A percentile compares a stretch with the other conserved stretches of the same genome.
Conservation (phyloP, 306 rosid genomes). For the Lathyrus sativus region DNA sequence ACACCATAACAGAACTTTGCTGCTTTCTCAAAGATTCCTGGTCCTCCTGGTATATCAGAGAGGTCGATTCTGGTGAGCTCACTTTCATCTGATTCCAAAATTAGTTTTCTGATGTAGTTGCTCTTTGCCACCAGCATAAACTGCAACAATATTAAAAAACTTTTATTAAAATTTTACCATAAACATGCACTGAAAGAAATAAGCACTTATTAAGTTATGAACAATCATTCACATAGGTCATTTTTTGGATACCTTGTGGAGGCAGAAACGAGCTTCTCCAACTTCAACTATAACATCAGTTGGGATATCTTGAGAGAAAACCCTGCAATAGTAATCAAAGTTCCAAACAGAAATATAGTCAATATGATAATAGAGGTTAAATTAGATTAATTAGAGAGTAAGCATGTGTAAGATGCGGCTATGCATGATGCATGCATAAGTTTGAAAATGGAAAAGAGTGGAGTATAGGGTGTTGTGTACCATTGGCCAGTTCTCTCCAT, state of each 20-base stretch:
- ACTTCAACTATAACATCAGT: conserved; percentile 70
- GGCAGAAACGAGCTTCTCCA: conserved; percentile 69
- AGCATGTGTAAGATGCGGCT: conserved; percentile 2
- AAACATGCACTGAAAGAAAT: neutral
- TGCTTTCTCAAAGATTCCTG: conserved; percentile 77
- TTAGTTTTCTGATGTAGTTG: conserved; percentile 72
- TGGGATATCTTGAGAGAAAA: conserved; percentile 80
- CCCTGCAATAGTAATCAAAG: conserved; percentile 47
- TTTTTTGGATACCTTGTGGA: conserved; percentile 64
- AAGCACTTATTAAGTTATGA: neutral
- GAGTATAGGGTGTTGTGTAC: conserved; percentile 40
- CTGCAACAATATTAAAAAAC: conserved; percentile 40
- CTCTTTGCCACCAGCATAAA: conserved; percentile 90
- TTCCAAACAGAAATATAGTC: neutral
- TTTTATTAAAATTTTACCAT: neutral
- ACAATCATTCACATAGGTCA: neutral
- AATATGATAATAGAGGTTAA: neutral
- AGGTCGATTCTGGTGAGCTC: conserved; percentile 66
- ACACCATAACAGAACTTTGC: conserved; percentile 92
- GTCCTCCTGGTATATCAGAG: conserved; percentile 80
- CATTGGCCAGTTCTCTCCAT: conserved; percentile 95
- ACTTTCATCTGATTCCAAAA: conserved; percentile 61
- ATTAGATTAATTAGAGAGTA: conserved; percentile 1
- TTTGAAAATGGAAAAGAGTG: conserved; percentile 16
- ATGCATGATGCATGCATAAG: conserved; percentile 17